Conservation (phyloP, 2,329 filamentous ascomycete genomes). For the Diaporthe sp. region DNA sequence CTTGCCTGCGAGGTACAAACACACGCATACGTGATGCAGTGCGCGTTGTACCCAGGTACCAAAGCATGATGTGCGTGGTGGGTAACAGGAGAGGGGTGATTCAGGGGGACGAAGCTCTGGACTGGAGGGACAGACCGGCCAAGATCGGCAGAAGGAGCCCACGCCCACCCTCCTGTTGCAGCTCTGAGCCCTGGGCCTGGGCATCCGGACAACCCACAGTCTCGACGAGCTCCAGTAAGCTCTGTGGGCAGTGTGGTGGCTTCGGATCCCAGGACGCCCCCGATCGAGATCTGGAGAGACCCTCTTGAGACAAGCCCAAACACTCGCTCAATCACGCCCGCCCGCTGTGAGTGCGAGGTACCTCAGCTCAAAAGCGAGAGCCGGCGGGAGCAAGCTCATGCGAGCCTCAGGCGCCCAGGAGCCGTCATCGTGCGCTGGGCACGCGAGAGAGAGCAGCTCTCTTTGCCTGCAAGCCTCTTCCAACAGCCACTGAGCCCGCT, state of each 20-base stretch:
- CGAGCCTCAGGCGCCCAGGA: neutral
- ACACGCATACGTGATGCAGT: neutral
- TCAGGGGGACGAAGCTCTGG: constrained; percentile 6
- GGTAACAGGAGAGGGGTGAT: neutral
- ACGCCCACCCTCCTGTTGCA: constrained; percentile 7
- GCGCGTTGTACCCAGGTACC: constrained; percentile 11
- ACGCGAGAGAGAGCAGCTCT: neutral
- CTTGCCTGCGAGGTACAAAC: constrained; percentile 3
- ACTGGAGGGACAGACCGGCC: constrained; percentile 9
- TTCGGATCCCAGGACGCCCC: neutral
- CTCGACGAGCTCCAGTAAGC: constrained; percentile 11
- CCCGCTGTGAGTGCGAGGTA: neutral
- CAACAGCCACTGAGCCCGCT: neutral
- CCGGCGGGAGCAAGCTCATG: constrained; percentile 9
- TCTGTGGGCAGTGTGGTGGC: constrained; percentile 6
- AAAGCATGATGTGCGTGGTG: neutral
- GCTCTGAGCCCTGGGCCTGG: neutral
- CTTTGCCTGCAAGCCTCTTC: neutral
- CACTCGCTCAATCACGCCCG: neutral
- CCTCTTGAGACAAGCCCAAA: constrained; percentile 19
- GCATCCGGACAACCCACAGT: constrained; percentile 1
- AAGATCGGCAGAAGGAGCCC: constrained; percentile 28
- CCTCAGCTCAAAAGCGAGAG: neutral
- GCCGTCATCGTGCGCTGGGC: neutral
- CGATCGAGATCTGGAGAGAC: constrained; percentile 13